Percentiles rank a stretch among this genome's conserved stretches.
These are phyloP conservation scores for Triticum monococcum DNA, from an alignment of 176 grass and related monocot species.

Conservation along the genomic window DNA sequence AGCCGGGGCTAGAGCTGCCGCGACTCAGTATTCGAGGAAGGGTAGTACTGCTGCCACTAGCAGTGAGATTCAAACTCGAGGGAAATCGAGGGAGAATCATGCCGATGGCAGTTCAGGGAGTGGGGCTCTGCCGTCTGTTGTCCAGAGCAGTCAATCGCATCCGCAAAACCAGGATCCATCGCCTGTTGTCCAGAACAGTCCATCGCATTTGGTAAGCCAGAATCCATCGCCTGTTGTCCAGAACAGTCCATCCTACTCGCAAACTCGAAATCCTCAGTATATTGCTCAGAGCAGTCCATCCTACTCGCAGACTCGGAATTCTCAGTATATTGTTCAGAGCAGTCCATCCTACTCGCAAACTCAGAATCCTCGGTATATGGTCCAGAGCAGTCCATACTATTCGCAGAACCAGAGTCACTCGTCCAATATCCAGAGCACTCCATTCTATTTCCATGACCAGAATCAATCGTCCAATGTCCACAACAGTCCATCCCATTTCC, in stretches of 20 bases:
- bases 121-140: not conserved
- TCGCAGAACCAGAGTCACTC: not conserved
- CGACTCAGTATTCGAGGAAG: conserved; percentile 68
- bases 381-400: not conserved
- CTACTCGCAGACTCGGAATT: not conserved
- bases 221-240: not conserved
- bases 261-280: conserved; percentile 1
- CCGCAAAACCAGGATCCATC: not conserved
- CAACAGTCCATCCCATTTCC: not conserved
- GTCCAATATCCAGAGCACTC: not conserved
- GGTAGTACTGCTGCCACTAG: not conserved
- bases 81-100: not conserved
- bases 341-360: not conserved
- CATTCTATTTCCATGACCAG: not conserved
- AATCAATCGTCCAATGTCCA: not conserved
- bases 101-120: conserved; percentile 3
- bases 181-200: not conserved
- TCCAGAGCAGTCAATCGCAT: not conserved
- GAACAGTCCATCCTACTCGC: not conserved
- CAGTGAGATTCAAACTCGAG: not conserved
- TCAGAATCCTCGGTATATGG: not conserved
- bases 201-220: not conserved
- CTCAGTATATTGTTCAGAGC: not conserved
- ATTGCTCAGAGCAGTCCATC: not conserved
- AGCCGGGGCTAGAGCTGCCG: conserved; percentile 64